Conservation (phyloP, 768 basidiomycete genomes). For the Boletus reticulatus region DNA sequence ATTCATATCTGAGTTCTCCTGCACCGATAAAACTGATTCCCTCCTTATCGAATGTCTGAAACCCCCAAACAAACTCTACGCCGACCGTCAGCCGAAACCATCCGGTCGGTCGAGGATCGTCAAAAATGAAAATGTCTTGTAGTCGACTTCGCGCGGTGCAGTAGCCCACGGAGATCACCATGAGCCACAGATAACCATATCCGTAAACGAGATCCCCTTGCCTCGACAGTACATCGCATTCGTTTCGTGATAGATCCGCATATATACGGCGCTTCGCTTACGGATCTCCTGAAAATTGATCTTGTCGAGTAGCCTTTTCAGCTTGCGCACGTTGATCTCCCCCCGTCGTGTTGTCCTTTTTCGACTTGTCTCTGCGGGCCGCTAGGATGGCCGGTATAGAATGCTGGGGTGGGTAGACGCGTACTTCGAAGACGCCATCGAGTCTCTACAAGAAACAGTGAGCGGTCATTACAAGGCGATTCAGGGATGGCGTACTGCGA, state of each 20-base stretch:
- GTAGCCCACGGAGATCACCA: too few relatives aligned
- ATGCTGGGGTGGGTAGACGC: constrained; percentile 75
- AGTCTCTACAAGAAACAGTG: constrained; percentile 53
- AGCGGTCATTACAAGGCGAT: not conserved
- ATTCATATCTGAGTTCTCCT: too few relatives aligned
- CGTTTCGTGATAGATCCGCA: constrained; percentile 85
- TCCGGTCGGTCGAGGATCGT: constrained; percentile 91
- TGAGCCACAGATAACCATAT: too few relatives aligned
- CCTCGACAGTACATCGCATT: constrained; percentile 65
- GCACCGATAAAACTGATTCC: too few relatives aligned
- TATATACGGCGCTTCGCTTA: constrained; percentile 66
- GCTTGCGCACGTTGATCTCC: constrained; percentile 63
- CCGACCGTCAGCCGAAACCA: too few relatives aligned
- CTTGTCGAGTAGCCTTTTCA: constrained; percentile 54
- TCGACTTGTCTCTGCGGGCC: constrained; percentile 40
- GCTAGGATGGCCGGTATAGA: constrained; percentile 59
- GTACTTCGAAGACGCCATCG: constrained; percentile 83
- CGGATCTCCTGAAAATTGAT: constrained; percentile 67
- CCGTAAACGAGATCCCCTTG: constrained; percentile 85
- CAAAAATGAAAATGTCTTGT: constrained; percentile 88
- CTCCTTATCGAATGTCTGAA: too few relatives aligned
- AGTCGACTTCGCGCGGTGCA: constrained; percentile 87
- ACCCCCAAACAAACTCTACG: too few relatives aligned
- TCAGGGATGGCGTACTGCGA: constrained; percentile 55
- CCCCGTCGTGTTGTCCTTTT: constrained; percentile 36